Percentiles rank a stretch among this genome's conserved stretches.
Evolutionary conservation across 1,284 basidiomycete genomes (phyloP).

Genomic region (Schizophyllum amplum): DNA sequence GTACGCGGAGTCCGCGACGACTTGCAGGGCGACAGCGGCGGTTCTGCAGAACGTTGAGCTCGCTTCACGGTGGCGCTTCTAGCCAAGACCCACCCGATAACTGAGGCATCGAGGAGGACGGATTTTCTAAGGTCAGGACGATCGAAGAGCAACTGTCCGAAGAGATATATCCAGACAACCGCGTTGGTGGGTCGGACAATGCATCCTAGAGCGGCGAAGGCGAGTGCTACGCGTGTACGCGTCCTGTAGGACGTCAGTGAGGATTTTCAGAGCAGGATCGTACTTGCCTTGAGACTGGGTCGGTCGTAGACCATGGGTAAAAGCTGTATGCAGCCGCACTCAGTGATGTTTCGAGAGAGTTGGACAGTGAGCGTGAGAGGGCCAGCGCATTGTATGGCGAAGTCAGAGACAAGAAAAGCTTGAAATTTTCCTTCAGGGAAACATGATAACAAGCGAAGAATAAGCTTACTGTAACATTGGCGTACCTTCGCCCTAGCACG

Average conservation of each 20-base stretch:
- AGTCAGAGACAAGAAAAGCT: slow-evolving; percentile 79
- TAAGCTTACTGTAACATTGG: slow-evolving; percentile 27
- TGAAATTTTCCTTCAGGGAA: slow-evolving; percentile 2
- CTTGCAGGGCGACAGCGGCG: slow-evolving; percentile 28
- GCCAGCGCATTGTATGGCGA: slow-evolving; percentile 86
- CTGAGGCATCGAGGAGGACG: slow-evolving; percentile 24
- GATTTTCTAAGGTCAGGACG: not conserved
- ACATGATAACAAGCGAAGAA: not conserved
- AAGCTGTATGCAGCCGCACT: slow-evolving; percentile 71
- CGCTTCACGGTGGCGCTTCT: not conserved
- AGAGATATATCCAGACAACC: slow-evolving; percentile 74
- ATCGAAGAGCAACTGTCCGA: slow-evolving; percentile 36
- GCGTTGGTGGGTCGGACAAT: slow-evolving; percentile 82
- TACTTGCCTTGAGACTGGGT: not conserved
- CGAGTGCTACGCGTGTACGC: slow-evolving; percentile 33
- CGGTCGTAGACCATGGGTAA: slow-evolving; percentile 60
- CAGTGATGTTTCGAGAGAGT: slow-evolving; percentile 86
- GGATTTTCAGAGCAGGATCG: not conserved
- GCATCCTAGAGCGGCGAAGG: slow-evolving; percentile 73
- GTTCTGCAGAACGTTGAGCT: slow-evolving; percentile 22
- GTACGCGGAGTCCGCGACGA: slow-evolving; percentile 61
- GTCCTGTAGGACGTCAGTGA: not conserved
- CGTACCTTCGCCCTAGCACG: slow-evolving; percentile 53
- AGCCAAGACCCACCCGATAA: slow-evolving; percentile 36
- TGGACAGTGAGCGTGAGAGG: slow-evolving; percentile 85